Evolutionary conservation across 2,329 filamentous ascomycete genomes (phyloP), one percentile per base, ranked within the genome.

Genomic region (Pseudodiploospora longispora): DNA sequence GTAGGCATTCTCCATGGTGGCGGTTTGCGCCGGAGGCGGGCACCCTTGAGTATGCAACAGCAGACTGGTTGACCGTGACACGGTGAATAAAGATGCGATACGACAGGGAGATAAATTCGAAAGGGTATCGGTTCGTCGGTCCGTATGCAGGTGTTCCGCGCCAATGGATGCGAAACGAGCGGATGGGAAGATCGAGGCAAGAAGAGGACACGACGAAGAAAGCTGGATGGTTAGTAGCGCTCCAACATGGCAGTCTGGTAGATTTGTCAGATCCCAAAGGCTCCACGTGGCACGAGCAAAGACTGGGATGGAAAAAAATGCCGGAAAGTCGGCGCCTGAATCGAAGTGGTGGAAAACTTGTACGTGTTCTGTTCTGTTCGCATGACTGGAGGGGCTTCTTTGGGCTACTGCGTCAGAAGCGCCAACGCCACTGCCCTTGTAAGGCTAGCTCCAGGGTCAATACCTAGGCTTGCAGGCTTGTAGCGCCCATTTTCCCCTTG

Each of bases 1-100:
- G 57, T 78, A 84, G 52, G 81, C 80, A 67, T 70, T 74, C 53
- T 83, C 78, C 80, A 85, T 84, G 50, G 52, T 56, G 53, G 51
- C 43, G 38, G 46, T 30, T 40, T 46, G 46, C 43, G 46, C 46
- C 46, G 38, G 39, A 36, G 41, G 36, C 40, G 47, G 42, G 45
- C 45, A 47, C 42, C 19, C 19, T 19, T 19, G 19, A 19, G 19
- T 19, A 19, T 19, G 19, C 19, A 19, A 19, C 40, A 41, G 42
- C 27, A 29, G 30, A 10, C 41, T 31, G 44, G 44, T 37, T 36
- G 36, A 12, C 7, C 29, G 30, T 27, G 19, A 30, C 31, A 7
- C 19, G 27, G 19, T 39, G 38, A 29, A 29, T 44, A 44, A 47
- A 34, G 35, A 43, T 38, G 41, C 47, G 19, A 19, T 10, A 27